Evolutionary conservation across 257 asterid genomes (phyloP), one percentile per base, ranked within the genome.

Genomic region (Plectranthus barbatus): DNA sequence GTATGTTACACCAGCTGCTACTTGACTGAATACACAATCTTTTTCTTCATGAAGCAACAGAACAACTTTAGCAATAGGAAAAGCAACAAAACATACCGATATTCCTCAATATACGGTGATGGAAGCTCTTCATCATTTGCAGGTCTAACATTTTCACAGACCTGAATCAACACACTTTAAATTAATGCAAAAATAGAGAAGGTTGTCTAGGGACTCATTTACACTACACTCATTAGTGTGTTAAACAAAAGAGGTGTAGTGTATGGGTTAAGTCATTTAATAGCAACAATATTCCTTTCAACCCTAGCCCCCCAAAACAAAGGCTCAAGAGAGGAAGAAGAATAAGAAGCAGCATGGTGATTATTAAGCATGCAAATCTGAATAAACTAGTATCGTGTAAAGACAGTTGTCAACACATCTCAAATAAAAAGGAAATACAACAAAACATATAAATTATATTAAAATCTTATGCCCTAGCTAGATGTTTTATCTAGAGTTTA

Each of bases 41-140:
- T 23, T 47, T 50, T 19, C 68, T 47, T 46, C 40, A 61, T 52
- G 53, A 50, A 49, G 66, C 37, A 56, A 64, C 63, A 58, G 9
- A 61, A 12, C 44, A 57, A 33, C 12, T 44, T 50, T 17, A 64
- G 46, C 49, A 60, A 58, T 57, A 58, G 37, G 15, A 42, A n/a
- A 64, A 63, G 59, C 60, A 48, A 13, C 61, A 42, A 54, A 40
- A 37, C 75, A 9, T 80, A 92, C 98, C 95, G 77, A 69, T 83
- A 92, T 49, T 92, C 99, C 79, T 92, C 99, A 49, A 89, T 68
- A 63, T 83, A 92, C 14, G 95, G 71, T 5, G 97, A 88, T 31
- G 99, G 82, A 76, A 92, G 96, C 79, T 89, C 99, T 64, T 92
- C 95, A 76, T 92, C 93, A 59, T 67, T 81, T 71, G 97, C 97